A percentile compares a stretch with the other conserved stretches of the same genome.
Conservation (phyloP, 176 grass and related monocot genomes). For the Avena eriantha region DNA sequence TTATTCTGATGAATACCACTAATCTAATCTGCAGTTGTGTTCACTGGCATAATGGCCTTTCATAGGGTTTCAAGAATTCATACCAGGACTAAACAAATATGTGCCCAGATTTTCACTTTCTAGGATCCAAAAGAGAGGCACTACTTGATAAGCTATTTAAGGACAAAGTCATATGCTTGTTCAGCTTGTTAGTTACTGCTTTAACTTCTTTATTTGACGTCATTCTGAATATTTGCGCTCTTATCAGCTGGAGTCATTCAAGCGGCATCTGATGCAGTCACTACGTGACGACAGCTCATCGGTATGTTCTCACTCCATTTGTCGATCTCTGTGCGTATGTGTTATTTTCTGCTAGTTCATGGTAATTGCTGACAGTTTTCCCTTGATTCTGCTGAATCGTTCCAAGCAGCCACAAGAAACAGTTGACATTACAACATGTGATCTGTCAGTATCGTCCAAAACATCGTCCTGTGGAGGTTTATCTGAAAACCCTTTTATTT, state of each 20-base stretch:
- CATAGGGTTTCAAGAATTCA: background rate
- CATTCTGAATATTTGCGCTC: conserved; percentile 31
- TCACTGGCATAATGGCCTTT: background rate
- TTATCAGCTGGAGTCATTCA: conserved; percentile 90
- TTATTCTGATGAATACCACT: background rate
- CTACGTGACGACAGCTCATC: conserved; percentile 72
- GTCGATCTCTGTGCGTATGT: background rate
- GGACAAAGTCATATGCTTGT: background rate
- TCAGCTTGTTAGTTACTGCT: background rate
- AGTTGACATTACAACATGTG: conserved; percentile 77
- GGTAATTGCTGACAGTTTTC: conserved; percentile 20
- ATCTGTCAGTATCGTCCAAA: conserved; percentile 65
- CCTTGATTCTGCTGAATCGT: background rate
- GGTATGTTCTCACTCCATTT: conserved; percentile 45
- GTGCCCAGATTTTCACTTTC: background rate
- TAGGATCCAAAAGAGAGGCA: background rate
- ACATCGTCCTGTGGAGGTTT: conserved; percentile 64
- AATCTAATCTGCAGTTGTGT: too few species aligned
- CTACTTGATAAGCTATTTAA: background rate
- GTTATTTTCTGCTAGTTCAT: conserved; percentile 12
- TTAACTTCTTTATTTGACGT: background rate
- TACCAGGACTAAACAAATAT: background rate
- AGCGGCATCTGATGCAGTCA: conserved; percentile 91
- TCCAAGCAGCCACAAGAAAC: conserved; percentile 62
- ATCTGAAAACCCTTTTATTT: background rate